Conservation (phyloP, 192 early-diverging fungal genomes). For the Phycomyces blakesleeanus region DNA sequence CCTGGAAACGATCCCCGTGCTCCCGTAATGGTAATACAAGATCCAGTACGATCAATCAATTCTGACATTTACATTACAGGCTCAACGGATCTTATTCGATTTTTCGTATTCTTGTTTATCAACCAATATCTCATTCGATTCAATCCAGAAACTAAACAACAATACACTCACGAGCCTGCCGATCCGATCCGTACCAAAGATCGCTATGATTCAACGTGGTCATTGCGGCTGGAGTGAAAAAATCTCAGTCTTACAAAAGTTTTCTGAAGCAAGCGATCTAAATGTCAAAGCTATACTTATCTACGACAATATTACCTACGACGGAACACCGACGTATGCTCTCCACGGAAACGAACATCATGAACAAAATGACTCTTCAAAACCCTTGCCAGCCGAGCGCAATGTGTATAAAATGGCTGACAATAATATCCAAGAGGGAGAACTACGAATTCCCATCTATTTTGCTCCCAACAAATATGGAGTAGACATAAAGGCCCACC, state of each 20-base stretch:
- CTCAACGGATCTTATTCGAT: conserved; percentile 14
- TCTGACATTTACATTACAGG: neutral
- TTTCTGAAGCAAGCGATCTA: neutral
- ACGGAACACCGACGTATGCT: neutral
- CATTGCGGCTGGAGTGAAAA: conserved; percentile 25
- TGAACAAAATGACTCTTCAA: neutral
- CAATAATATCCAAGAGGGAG: conserved; percentile 14
- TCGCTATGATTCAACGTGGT: conserved; percentile 24
- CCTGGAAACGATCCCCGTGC: neutral
- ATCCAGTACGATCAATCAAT: neutral
- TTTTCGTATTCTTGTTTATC: conserved; percentile 13
- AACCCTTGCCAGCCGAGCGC: neutral
- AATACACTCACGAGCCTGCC: neutral
- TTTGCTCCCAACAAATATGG: conserved; percentile 28
- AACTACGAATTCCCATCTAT: conserved; percentile 8
- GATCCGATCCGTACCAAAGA: conserved; percentile 7
- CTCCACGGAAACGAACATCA: neutral
- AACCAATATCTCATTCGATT: conserved; percentile 2
- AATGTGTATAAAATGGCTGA: conserved; percentile 18
- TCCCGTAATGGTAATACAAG: conserved; percentile 1
- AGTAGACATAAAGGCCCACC: neutral
- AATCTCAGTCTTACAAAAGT: conserved; percentile 1
- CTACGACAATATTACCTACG: conserved; percentile 21
- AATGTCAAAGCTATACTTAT: conserved; percentile 21
- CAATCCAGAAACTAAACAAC: conserved; percentile 9